phyloP scores from a whole-genome alignment of 352 stramenopile species.

The Pythium coloratum region DNA sequence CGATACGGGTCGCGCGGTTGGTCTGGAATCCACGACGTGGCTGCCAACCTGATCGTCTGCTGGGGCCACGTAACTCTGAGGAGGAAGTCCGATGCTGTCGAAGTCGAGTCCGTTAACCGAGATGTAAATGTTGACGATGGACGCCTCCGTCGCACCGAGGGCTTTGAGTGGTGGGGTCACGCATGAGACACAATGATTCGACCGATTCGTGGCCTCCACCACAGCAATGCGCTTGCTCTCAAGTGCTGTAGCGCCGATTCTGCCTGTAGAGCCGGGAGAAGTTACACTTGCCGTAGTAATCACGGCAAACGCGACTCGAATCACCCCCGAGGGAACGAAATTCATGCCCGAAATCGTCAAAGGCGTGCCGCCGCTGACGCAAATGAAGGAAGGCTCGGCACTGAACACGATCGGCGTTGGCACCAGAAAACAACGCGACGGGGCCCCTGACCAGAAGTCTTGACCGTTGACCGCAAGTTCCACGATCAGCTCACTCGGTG shows the following conservation, averaged over 20 bases:
- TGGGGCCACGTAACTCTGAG: neutral
- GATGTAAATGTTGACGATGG: slow-evolving; percentile 29
- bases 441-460: slow-evolving; percentile 37
- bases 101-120: slow-evolving; percentile 44
- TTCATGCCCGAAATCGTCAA: slow-evolving; percentile 38
- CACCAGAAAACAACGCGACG: slow-evolving; percentile 23
- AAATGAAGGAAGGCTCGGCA: slow-evolving; percentile 28
- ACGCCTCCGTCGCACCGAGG: slow-evolving; percentile 17
- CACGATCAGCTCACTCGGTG: slow-evolving; percentile 34
- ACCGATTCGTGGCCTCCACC: slow-evolving; percentile 35
- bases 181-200: slow-evolving; percentile 30
- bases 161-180: slow-evolving; percentile 29
- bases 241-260: neutral
- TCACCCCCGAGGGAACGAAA: slow-evolving; percentile 34
- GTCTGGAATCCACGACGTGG: neutral
- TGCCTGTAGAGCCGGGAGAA: neutral
- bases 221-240: slow-evolving; percentile 25
- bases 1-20: neutral
- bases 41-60: neutral
- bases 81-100: slow-evolving; percentile 36
- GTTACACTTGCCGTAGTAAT: neutral
- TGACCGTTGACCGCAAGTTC: slow-evolving; percentile 44
- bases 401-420: slow-evolving; percentile 27
- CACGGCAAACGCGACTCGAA: slow-evolving; percentile 35
- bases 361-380: slow-evolving; percentile 28